phyloP scores from a whole-genome alignment of 202 grass and related monocot species.

The Bolboschoenoplectus hybrid region DNA sequence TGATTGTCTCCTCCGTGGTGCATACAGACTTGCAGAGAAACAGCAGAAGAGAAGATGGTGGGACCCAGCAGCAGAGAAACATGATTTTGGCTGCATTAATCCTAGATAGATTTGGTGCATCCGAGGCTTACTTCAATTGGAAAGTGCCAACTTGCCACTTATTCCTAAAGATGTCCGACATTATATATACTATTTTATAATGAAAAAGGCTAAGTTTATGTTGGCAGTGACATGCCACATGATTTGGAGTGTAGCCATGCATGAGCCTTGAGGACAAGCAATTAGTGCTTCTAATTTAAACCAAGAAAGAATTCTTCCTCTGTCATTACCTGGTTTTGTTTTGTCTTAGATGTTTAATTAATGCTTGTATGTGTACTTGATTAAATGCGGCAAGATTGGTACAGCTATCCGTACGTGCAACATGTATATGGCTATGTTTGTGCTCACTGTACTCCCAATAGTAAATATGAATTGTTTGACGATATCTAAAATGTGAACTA shows the following conservation, averaged over 20 bases:
- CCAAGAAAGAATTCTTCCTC: no score
- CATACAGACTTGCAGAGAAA: not conserved
- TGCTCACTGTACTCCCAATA: no score
- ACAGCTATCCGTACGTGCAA: no score
- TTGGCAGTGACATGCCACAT: not conserved
- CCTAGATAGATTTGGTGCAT: not conserved
- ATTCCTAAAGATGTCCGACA: not conserved
- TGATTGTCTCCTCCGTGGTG: not conserved
- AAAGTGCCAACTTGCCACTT: not conserved
- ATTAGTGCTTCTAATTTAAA: not conserved
- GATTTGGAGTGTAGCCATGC: not conserved
- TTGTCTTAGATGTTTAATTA: not conserved
- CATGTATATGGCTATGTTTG: no score
- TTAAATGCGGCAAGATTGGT: no score
- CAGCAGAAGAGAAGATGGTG: not conserved
- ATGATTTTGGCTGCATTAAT: not conserved
- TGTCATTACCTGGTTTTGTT: not conserved
- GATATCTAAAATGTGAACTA: no score
- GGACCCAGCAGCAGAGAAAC: not conserved
- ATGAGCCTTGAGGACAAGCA: not conserved
- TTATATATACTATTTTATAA: not conserved
- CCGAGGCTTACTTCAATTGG: not conserved
- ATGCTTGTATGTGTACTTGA: no score
- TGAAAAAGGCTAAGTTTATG: not conserved
- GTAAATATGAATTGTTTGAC: no score